phyloP scores from a whole-genome alignment of 2,329 filamentous ascomycete species.

The Xylariaceae sp. region DNA sequence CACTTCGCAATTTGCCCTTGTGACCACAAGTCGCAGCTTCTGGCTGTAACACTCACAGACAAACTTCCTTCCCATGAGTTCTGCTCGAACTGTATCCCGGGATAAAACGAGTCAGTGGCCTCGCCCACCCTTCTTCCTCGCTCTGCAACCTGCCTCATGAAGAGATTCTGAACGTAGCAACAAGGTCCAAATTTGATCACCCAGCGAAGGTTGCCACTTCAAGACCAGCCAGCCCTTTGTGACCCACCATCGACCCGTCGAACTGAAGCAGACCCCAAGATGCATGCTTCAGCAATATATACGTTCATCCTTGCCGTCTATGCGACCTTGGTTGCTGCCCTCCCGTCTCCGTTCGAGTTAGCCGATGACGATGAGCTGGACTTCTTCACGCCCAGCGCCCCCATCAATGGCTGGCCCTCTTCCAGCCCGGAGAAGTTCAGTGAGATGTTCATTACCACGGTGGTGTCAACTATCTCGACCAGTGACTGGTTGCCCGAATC shows the following conservation, averaged over 20 bases:
- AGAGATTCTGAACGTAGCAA: too few species aligned
- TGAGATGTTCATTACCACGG: background rate
- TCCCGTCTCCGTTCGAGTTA: conserved; percentile 12
- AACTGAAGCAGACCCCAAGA: conserved; percentile 8
- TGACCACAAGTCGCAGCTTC: conserved; percentile 1
- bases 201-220: too few species aligned
- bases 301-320: conserved; percentile 13
- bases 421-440: background rate
- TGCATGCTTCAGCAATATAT: conserved; percentile 10
- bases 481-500: conserved; percentile 7
- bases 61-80: background rate
- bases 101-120: background rate
- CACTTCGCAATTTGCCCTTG: background rate
- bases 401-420: conserved; percentile 14
- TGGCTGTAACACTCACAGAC: background rate
- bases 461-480: background rate
- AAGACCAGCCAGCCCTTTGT: background rate
- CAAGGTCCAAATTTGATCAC: too few species aligned
- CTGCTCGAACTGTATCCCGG: background rate
- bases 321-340: conserved; percentile 11
- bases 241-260: background rate
- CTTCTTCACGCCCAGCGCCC: conserved; percentile 8
- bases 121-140: background rate
- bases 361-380: background rate
- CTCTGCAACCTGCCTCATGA: too few species aligned